A percentile compares a stretch with the other conserved stretches of the same genome.
These are phyloP conservation scores for Chlorella sp. DNA, from an alignment of 139 green algal species.

Conservation along the genomic window DNA sequence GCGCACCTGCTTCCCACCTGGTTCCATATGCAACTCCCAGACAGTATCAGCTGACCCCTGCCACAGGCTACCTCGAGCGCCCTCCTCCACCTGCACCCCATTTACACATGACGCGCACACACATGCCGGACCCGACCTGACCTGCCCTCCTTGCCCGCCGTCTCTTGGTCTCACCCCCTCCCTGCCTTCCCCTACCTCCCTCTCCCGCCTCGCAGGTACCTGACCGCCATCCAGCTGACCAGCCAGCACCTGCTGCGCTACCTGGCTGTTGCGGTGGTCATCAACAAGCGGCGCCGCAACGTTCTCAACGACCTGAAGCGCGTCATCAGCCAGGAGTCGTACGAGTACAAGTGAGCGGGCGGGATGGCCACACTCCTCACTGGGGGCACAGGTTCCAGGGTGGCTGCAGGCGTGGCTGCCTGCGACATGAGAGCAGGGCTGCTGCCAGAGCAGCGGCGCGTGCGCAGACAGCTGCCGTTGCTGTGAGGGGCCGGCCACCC, in stretches of 20 bases:
- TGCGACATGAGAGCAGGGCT: neutral
- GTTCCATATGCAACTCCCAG: neutral
- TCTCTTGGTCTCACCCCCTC: neutral
- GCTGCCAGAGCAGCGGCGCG: neutral
- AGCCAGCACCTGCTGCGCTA: conserved; percentile 95
- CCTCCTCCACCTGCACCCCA: neutral
- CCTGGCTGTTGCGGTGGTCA: conserved; percentile 89
- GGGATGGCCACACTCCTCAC: too few species aligned
- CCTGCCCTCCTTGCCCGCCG: neutral
- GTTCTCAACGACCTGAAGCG: conserved; percentile 93
- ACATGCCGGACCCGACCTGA: too few species aligned
- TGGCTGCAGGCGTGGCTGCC: neutral
- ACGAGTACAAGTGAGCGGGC: conserved; percentile 29
- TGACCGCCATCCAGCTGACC: conserved; percentile 90
- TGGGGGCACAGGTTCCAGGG: neutral
- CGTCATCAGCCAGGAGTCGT: conserved; percentile 46
- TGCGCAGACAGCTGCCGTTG: too few species aligned
- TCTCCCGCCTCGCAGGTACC: conserved; percentile 67
- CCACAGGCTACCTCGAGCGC: too few species aligned
- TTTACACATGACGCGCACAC: too few species aligned
- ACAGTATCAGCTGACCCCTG: too few species aligned
- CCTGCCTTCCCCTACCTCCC: neutral
- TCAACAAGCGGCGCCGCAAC: conserved; percentile 88
- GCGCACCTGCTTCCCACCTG: neutral
- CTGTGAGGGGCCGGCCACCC: too few species aligned